Percentiles rank a stretch among this genome's conserved stretches.
Evolutionary conservation across 352 stramenopile genomes (phyloP).

Genomic region (Phytophthora crassamura): DNA sequence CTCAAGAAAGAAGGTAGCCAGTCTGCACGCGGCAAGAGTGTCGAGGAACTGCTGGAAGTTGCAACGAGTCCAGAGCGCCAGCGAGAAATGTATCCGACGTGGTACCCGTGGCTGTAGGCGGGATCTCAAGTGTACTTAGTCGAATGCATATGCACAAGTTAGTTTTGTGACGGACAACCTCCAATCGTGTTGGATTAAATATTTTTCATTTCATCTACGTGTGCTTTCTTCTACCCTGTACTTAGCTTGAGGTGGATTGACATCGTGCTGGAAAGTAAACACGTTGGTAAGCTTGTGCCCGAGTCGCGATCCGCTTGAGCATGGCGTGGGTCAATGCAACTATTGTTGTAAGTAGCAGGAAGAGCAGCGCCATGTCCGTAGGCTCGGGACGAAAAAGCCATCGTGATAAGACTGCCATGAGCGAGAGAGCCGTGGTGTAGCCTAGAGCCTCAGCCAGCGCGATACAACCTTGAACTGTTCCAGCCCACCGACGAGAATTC

Average conservation of each 20-base stretch:
- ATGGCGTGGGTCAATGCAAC: constrained; percentile 63
- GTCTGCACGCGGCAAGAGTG: constrained; percentile 71
- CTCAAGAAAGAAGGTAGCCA: constrained; percentile 73
- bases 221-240: not conserved
- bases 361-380: constrained; percentile 68
- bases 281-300: constrained; percentile 28
- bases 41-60: constrained; percentile 84
- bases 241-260: constrained; percentile 1
- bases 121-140: constrained; percentile 18
- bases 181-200: constrained; percentile 38
- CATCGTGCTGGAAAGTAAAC: constrained; percentile 17
- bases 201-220: constrained; percentile 17
- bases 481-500: constrained; percentile 43
- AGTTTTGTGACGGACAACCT: constrained; percentile 13
- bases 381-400: constrained; percentile 65
- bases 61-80: constrained; percentile 82
- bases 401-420: constrained; percentile 56
- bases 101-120: constrained; percentile 85
- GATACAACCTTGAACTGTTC: constrained; percentile 53
- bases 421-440: constrained; percentile 53
- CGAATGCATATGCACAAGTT: constrained; percentile 21
- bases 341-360: constrained; percentile 68
- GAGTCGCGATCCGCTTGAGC: constrained; percentile 39
- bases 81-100: constrained; percentile 89
- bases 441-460: constrained; percentile 64